Base-by-base conservation (phyloP, 2,329 filamentous ascomycete species). In the Fusarium setosum region DNA sequence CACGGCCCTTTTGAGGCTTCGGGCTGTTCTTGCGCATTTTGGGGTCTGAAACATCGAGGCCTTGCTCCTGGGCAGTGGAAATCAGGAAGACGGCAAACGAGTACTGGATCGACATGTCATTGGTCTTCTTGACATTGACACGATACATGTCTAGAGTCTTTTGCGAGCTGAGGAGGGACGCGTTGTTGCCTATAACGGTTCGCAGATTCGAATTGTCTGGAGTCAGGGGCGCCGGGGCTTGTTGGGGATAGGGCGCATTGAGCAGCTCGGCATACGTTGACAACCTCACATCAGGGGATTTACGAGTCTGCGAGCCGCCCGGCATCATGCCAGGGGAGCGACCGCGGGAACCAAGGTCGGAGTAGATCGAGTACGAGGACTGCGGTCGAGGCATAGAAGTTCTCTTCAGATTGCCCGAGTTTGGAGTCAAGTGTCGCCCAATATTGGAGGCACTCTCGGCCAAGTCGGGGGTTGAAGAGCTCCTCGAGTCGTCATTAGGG, bases 81-180 rank as follows among this genome's bases (percentile, higher is more conserved):
- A 98, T 91, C 82, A 99, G 89, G 77, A 97, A 97, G 34, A 98
- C 87, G 3, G 96, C 96, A 79, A 99, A 98, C 26, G 97, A 96
- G 77, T 98, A 98, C 77, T 97, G 94, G 31, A 97, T 92, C 5
- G 92, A 90, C 15, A 90, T 85, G 77, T 97, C 94, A 64, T 92
- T 96, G 4, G 96, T 97, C 82, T 99, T 99, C 82, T 97, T 98
- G 59, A 97, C 93, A 74, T 98, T 99, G 55, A 91, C 90, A 41
- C 95, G 88, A 77, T 99, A 99, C 95, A 98, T 97, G 55, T 98
- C 94, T 47, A 99, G 86, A 2, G 96, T 99, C 80, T 98, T 94
- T 74, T 95, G 92, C 31, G 93, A 91, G 73, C 93, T 94, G 26
- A 99, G 86, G 12, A 99, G 84, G 18, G 94, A 97, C 4, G 95